phyloP scores from a whole-genome alignment of 108 stramenopile species.

The Nitzschia palea region DNA sequence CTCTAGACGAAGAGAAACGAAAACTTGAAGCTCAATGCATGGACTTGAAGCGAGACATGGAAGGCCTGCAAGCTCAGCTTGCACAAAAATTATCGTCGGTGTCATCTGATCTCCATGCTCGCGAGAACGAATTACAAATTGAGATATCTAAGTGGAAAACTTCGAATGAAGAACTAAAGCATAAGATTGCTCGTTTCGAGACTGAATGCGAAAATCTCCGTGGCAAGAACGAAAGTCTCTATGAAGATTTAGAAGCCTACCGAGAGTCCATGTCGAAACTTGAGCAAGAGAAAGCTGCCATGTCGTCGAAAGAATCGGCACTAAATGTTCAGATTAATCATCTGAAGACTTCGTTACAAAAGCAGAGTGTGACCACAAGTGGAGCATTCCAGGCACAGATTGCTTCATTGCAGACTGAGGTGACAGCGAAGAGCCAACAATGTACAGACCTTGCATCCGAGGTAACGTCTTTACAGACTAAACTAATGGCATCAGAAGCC shows the following conservation, averaged over 20 bases:
- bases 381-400: constrained; percentile 10
- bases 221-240: constrained; percentile 13
- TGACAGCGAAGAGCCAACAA: constrained; percentile 17
- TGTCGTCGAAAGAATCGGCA: constrained; percentile 9
- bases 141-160: constrained; percentile 27
- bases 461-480: constrained; percentile 4
- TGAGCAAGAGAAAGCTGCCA: constrained; percentile 8
- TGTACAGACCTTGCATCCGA: constrained; percentile 13
- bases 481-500: constrained; percentile 13
- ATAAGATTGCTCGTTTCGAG: constrained; percentile 17
- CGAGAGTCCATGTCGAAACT: constrained; percentile 19
- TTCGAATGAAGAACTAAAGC: constrained; percentile 8
- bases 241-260: constrained; percentile 10
- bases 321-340: constrained; percentile 12
- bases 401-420: not conserved
- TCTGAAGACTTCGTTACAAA: constrained; percentile 18
- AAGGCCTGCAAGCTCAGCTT: not conserved
- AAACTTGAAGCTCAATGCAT: not conserved
- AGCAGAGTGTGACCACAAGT: not conserved
- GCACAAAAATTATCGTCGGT: not conserved
- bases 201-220: constrained; percentile 25
- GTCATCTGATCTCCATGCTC: not conserved
- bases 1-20: not conserved
- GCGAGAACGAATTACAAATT: constrained; percentile 11
- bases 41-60: constrained; percentile 6